Conservation (phyloP, 345 rosid genomes). For the Sisymbrium irio region DNA sequence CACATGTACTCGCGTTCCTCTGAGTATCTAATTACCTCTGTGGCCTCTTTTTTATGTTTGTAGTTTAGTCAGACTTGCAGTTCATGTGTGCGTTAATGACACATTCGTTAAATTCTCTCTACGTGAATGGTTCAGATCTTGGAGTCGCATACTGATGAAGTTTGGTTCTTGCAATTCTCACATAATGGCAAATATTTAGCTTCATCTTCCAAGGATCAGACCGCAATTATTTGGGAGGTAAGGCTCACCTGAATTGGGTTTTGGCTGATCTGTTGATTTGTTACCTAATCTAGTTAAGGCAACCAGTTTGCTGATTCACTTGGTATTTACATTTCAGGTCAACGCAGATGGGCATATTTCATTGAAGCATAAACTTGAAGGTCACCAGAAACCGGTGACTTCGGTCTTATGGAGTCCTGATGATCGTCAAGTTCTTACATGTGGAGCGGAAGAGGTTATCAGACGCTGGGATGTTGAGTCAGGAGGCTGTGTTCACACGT, state of each 20-base stretch:
- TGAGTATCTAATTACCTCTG: slow-evolving; percentile 4
- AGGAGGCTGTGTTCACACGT: slow-evolving; percentile 53
- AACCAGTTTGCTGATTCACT: slow-evolving; percentile 11
- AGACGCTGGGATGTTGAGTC: slow-evolving; percentile 63
- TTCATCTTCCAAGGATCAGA: slow-evolving; percentile 62
- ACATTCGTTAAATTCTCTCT: slow-evolving; percentile 31
- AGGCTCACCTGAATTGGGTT: neutral
- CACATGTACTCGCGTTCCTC: neutral
- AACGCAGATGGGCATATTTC: slow-evolving; percentile 41
- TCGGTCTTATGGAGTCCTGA: slow-evolving; percentile 66
- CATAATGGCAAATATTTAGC: slow-evolving; percentile 69
- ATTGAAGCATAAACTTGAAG: slow-evolving; percentile 48
- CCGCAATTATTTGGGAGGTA: slow-evolving; percentile 75
- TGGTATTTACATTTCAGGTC: slow-evolving; percentile 38
- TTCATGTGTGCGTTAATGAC: slow-evolving; percentile 33
- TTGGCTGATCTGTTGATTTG: neutral
- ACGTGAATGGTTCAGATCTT: slow-evolving; percentile 51
- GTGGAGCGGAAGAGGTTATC: slow-evolving; percentile 62
- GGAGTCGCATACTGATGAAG: slow-evolving; percentile 66
- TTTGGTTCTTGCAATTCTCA: slow-evolving; percentile 76
- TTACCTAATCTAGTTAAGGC: slow-evolving; percentile 5
- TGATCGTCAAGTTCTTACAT: slow-evolving; percentile 61
- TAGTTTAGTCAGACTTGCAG: slow-evolving; percentile 26
- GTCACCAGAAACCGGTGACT: slow-evolving; percentile 56
- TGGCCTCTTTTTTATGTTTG: slow-evolving; percentile 27